These are phyloP conservation scores for Saccharomycopsis amapae DNA, from an alignment of 805 yeast species.

Conservation along the genomic window DNA sequence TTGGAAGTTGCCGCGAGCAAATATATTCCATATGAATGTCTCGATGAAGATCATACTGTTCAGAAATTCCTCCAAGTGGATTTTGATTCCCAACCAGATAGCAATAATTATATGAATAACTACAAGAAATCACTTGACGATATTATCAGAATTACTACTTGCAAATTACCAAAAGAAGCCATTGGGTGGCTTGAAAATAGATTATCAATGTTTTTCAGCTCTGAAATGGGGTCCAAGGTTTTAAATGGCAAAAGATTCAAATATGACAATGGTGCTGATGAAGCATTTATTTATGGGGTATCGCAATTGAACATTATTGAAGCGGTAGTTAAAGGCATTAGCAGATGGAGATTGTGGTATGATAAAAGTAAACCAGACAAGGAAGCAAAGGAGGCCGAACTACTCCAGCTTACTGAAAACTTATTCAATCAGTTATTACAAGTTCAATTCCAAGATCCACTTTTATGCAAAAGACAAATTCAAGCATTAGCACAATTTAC, in stretches of 20 bases:
- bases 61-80: conserved; percentile 71
- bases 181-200: conserved; percentile 74
- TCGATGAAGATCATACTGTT: conserved; percentile 58
- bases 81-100: conserved; percentile 81
- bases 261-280: conserved; percentile 47
- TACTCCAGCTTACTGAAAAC: conserved; percentile 52
- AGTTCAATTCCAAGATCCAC: conserved; percentile 72
- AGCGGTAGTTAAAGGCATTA: conserved; percentile 83
- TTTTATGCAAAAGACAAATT: conserved; percentile 72
- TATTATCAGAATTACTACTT: conserved; percentile 78
- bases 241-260: conserved; percentile 47
- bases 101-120: conserved; percentile 65
- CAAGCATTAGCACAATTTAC: conserved; percentile 93
- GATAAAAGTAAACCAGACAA: conserved; percentile 38
- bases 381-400: conserved; percentile 44
- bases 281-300: conserved; percentile 68
- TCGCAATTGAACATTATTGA: conserved; percentile 84
- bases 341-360: conserved; percentile 95
- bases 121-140: conserved; percentile 85
- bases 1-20: conserved; percentile 74
- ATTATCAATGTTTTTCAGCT: conserved; percentile 63
- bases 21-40: conserved; percentile 62
- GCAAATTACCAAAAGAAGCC: conserved; percentile 78
- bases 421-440: conserved; percentile 70
- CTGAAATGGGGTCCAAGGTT: conserved; percentile 60